Base-by-base conservation (phyloP, 2,329 filamentous ascomycete species). In the Beauveria brongniartii region DNA sequence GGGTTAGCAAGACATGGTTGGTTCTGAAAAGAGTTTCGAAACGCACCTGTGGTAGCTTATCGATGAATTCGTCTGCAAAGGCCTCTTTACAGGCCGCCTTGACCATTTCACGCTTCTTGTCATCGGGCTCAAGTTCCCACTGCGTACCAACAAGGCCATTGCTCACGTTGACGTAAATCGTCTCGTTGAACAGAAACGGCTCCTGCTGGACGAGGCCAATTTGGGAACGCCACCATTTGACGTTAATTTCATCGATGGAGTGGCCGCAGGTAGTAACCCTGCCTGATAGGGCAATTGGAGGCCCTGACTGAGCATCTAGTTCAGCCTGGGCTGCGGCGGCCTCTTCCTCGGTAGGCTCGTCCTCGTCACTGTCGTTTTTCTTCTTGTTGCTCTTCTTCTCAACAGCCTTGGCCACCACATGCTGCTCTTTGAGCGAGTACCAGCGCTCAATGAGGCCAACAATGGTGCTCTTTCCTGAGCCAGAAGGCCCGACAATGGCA, bases 401-500 rank as follows among this genome's bases (percentile, higher is more conserved):
- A 54, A 71, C 67, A 40, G 71, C 66, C 60, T 71, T 72, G 24
- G 72, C 77, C 30, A 84, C 78, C n/a, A 77, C 66, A 59, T 80
- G 73, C 62, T 84, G 79, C 6, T 80, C 76, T 41, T 80, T 75
- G 1, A 88, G 75, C 2, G 84, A 82, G 68, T 91, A 91, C 86
- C 87, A 91, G 37, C 87, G 77, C 68, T 91, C 85, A 3, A 91
- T 75, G 2, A 92, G 73, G 0, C 85, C 87, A 0, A 91, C 83
- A 28, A 91, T 84, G 0, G 89, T 92, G 55, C 85, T 89, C 70
- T 92, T 92, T 0, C 89, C 89, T 5, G 82, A 86, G 0, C 89
- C 89, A 2, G 86, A 89, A 0, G 87, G 82, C 0, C 89, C 89
- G 22, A 92, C 88, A 20, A 92, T 86, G 2, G 89, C 89, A 0